These are phyloP conservation scores for Penicillium sp. DNA, from an alignment of 2,329 filamentous ascomycete genomes.

Conservation along the genomic window DNA sequence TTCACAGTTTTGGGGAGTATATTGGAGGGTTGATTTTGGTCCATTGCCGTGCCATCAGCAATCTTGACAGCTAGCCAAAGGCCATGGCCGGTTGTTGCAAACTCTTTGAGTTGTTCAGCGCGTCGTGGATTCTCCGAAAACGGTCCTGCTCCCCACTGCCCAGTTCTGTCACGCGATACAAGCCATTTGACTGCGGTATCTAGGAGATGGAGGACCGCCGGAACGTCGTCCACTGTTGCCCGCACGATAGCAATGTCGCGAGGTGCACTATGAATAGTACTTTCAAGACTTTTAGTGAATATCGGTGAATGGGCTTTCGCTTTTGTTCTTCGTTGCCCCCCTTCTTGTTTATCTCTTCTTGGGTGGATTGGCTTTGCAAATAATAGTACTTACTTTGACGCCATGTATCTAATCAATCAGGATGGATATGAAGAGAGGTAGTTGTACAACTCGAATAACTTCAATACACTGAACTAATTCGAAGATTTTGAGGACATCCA, in stretches of 20 bases:
- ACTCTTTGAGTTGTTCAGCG: conserved; percentile 13
- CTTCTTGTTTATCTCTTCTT: not conserved
- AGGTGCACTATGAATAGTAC: too few relatives aligned
- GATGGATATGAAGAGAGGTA: not conserved
- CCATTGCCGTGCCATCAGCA: too few relatives aligned
- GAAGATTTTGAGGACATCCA: not conserved
- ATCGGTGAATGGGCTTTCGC: not conserved
- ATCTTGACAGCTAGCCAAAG: conserved; percentile 9
- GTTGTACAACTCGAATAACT: not conserved
- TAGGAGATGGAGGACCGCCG: conserved; percentile 13
- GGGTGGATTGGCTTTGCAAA: not conserved
- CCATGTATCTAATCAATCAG: not conserved
- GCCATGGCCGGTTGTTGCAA: conserved; percentile 13
- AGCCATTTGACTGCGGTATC: conserved; percentile 16
- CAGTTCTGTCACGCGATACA: conserved; percentile 7
- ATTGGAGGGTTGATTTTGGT: too few relatives aligned
- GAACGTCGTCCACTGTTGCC: conserved; percentile 9
- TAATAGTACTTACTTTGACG: conserved; percentile 3
- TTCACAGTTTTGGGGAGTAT: not conserved
- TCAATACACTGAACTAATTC: not conserved
- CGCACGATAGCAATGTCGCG: not conserved
- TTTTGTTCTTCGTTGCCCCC: not conserved
- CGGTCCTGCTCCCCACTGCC: conserved; percentile 13
- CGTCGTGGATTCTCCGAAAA: conserved; percentile 15
- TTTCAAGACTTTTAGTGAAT: not conserved